Evolutionary conservation across 1,284 basidiomycete genomes (phyloP), one percentile per base, ranked within the genome.

Genomic region (Marasmius fiardii): DNA sequence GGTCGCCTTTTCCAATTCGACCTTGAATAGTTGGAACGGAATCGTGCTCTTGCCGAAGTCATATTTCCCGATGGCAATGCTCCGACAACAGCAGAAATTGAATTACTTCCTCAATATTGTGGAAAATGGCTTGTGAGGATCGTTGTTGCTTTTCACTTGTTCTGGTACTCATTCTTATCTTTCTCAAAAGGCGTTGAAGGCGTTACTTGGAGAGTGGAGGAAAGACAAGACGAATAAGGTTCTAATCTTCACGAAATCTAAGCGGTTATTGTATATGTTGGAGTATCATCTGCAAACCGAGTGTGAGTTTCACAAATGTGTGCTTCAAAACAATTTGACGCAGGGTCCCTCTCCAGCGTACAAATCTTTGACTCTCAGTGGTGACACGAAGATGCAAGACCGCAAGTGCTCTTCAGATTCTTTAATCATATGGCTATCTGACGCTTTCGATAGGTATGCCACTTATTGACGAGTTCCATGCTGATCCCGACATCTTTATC

Each of bases 231-330:
- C 75, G 1, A 94, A 90, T 69, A 93, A 92, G 65, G 86, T 93
- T 23, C 74, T 94, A 23, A 85, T 94, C 53, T 95, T 95, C 70
- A 93, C 92, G 2, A 92, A 92, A 67, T 89, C 89, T 1, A 83
- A 92, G 56, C 92, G 91, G 65, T 72, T 95, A 16, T 73, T 95
- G 20, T 84, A 88, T 10, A 90, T 92, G 79, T 71, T 95, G 34
- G 83, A 88, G 52, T 86, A 81, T 61, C 85, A 90, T 65, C 74
- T 95, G 16, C 75, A 75, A 20, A 72, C 71, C 6, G 71, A 76
- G 62, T 72, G 88, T 87, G 52, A 51, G 72, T 58, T n/a, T n/a
- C n/a, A n/a, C n/a, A n/a, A n/a, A n/a, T n/a, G n/a, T n/a, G n/a
- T n/a, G n/a, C n/a, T n/a, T n/a, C n/a, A n/a, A n/a, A n/a, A n/a